Evolutionary conservation across 306 rosid species (phyloP).

Genomic region (Aeschynomene evenia): DNA sequence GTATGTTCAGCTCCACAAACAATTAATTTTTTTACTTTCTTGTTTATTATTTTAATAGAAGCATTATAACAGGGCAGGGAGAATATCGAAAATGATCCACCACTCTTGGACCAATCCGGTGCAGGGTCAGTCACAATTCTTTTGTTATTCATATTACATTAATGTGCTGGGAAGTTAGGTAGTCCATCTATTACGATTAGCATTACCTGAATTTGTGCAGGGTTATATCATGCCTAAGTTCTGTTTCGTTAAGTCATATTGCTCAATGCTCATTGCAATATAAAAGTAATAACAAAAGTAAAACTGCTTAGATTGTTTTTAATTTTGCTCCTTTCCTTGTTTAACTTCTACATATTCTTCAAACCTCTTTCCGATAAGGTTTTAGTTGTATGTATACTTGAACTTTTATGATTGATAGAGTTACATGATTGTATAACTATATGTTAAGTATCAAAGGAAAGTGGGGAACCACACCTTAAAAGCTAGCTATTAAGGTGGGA

Average conservation of each 20-base stretch:
- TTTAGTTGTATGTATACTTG: background rate
- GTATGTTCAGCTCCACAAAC: conserved; percentile 19
- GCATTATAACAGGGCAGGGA: conserved; percentile 32
- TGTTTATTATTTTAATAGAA: conserved; percentile 1
- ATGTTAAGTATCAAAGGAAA: too few relatives aligned
- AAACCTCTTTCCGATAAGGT: background rate
- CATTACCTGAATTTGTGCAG: background rate
- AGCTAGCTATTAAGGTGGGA: too few relatives aligned
- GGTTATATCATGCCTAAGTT: background rate
- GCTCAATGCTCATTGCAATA: background rate
- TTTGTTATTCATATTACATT: background rate
- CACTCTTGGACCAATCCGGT: conserved; percentile 35
- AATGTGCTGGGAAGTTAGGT: background rate
- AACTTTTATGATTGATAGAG: background rate
- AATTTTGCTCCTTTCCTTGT: background rate
- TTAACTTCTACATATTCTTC: background rate
- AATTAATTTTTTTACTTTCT: background rate
- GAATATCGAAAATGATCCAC: conserved; percentile 31
- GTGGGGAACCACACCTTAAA: too few relatives aligned
- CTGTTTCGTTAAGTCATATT: background rate
- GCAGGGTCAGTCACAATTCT: conserved; percentile 17
- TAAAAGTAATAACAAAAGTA: background rate
- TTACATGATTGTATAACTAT: conserved; percentile 11
- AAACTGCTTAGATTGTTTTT: background rate
- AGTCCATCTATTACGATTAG: background rate